A percentile compares a stretch with the other conserved stretches of the same genome.
phyloP scores from a whole-genome alignment of 495 filamentous ascomycete species.

The Aspergillus ostianus region DNA sequence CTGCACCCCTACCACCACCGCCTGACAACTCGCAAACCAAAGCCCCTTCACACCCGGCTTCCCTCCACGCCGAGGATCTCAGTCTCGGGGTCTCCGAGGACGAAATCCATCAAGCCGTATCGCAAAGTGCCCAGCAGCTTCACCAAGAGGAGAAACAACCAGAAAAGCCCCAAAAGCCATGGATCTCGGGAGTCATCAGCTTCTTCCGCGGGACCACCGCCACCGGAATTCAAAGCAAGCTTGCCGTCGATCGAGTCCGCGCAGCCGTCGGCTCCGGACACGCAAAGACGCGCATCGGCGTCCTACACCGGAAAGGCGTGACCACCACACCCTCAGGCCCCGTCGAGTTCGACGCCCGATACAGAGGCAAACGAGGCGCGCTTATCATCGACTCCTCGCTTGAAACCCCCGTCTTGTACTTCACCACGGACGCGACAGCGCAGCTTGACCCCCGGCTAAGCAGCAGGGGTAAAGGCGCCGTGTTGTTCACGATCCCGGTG shows the following conservation, averaged over 20 bases:
- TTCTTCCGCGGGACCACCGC: constrained; percentile 71
- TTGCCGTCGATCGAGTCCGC: constrained; percentile 66
- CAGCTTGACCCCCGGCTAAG: constrained; percentile 35
- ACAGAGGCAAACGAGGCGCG: constrained; percentile 67
- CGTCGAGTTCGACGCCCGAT: constrained; percentile 71
- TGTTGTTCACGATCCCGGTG: constrained; percentile 51
- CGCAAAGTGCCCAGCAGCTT: constrained; percentile 14
- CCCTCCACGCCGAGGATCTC: constrained; percentile 36
- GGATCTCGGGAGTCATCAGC: constrained; percentile 54
- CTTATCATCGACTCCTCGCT: constrained; percentile 63
- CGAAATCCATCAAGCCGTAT: constrained; percentile 51
- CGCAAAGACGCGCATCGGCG: constrained; percentile 70
- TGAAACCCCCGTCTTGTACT: constrained; percentile 41
- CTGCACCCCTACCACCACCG: constrained; percentile 77
- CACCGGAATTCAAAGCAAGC: constrained; percentile 63
- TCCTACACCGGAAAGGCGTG: constrained; percentile 51
- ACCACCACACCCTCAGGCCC: constrained; percentile 56
- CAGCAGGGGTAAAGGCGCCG: constrained; percentile 39
- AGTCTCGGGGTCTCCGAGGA: constrained; percentile 42
- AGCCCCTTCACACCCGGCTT: constrained; percentile 27
- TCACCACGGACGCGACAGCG: constrained; percentile 47
- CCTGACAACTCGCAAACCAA: constrained; percentile 34
- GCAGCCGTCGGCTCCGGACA: constrained; percentile 64
- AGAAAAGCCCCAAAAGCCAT: constrained; percentile 36
- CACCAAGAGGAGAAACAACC: too few species aligned